Conservation (phyloP, 2,329 filamentous ascomycete genomes). For the Colletotrichum tamarilloi region DNA sequence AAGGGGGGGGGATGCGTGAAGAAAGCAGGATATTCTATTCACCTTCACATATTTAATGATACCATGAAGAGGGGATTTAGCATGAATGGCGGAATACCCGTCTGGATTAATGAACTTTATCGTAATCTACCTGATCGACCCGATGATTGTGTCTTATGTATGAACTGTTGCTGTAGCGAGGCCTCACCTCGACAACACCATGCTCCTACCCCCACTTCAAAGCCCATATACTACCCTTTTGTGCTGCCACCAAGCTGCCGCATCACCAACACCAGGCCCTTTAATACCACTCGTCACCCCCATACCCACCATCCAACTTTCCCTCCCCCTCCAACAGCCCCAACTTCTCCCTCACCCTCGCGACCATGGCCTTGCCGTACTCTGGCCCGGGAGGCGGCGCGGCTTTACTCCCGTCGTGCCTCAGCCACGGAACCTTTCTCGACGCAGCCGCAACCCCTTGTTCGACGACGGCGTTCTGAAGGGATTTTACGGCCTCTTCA, state of each 20-base stretch:
- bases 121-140: background rate
- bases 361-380: slow-evolving; percentile 42
- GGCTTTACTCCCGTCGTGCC: slow-evolving; percentile 37
- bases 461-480: slow-evolving; percentile 14
- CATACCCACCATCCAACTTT: slow-evolving; percentile 36
- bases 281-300: slow-evolving; percentile 37
- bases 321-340: slow-evolving; percentile 37
- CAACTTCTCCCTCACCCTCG: slow-evolving; percentile 40
- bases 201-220: too few relatives aligned
- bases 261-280: background rate
- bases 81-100: background rate
- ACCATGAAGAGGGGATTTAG: background rate
- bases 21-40: background rate
- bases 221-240: too few relatives aligned
- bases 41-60: slow-evolving; percentile 22
- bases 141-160: background rate
- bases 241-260: too few relatives aligned
- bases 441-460: background rate
- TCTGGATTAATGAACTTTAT: background rate
- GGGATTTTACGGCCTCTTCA: slow-evolving; percentile 6
- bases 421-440: slow-evolving; percentile 39
- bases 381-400: slow-evolving; percentile 41
- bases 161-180: too few relatives aligned
- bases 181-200: too few relatives aligned
- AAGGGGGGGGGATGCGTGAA: background rate